These are phyloP conservation scores for Massarina eburnea DNA, from an alignment of 2,329 filamentous ascomycete genomes.

Conservation along the genomic window DNA sequence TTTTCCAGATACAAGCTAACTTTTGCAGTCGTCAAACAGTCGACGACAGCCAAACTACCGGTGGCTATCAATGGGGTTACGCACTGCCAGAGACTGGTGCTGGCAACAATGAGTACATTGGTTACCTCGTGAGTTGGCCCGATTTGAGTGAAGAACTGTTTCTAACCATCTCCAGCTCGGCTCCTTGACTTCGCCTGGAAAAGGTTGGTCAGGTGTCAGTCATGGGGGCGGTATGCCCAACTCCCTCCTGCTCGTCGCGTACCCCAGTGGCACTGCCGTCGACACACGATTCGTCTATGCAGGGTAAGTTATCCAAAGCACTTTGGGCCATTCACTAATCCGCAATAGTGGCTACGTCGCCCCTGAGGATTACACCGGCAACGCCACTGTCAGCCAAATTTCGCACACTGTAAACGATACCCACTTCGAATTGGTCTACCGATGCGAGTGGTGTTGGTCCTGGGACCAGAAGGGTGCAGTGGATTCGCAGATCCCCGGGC, in stretches of 20 bases:
- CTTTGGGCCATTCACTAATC: slow-evolving; percentile 13
- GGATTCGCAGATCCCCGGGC: slow-evolving; percentile 39
- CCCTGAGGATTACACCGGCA: slow-evolving; percentile 62
- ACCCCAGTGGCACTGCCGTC: slow-evolving; percentile 26
- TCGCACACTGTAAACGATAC: slow-evolving; percentile 60
- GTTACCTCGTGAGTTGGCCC: slow-evolving; percentile 33
- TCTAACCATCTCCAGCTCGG: slow-evolving; percentile 29
- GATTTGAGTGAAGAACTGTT: neutral
- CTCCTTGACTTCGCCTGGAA: slow-evolving; percentile 24
- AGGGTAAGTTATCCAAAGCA: slow-evolving; percentile 17
- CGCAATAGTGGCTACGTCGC: slow-evolving; percentile 55
- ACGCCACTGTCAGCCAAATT: slow-evolving; percentile 64
- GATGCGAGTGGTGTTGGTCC: slow-evolving; percentile 56
- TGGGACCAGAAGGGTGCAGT: slow-evolving; percentile 48
- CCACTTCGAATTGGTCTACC: slow-evolving; percentile 65
- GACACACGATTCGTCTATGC: slow-evolving; percentile 37
- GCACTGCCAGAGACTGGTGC: slow-evolving; percentile 29
- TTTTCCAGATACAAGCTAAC: slow-evolving; percentile 1
- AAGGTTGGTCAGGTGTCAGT: slow-evolving; percentile 43
- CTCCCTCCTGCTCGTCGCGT: slow-evolving; percentile 37
- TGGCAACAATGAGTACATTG: slow-evolving; percentile 40
- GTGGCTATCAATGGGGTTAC: slow-evolving; percentile 40
- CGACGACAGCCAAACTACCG: slow-evolving; percentile 26
- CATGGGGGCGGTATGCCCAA: slow-evolving; percentile 41
- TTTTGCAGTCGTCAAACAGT: slow-evolving; percentile 27